phyloP scores from a whole-genome alignment of 352 stramenopile genomes.

The Phytophthora sojae region DNA sequence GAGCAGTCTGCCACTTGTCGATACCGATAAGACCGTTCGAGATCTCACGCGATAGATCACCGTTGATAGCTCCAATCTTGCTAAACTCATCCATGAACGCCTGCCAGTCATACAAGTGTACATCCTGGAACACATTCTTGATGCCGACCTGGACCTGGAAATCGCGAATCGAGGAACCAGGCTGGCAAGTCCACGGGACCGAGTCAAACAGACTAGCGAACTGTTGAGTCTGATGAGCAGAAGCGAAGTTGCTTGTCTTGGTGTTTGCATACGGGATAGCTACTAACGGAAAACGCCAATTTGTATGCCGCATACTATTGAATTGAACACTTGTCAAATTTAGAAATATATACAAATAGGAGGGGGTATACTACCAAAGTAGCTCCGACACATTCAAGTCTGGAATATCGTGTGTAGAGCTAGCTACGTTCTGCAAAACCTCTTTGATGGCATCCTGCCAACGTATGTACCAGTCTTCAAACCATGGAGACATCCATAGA shows the following conservation, averaged over 20 bases:
- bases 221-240: background rate
- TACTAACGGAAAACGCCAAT: too few species aligned
- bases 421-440: too few species aligned
- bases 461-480: too few species aligned
- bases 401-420: too few species aligned
- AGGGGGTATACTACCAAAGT: too few species aligned
- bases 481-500: too few species aligned
- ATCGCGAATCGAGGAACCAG: constrained; percentile 10
- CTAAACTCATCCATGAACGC: background rate
- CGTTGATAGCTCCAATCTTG: constrained; percentile 20
- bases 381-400: too few species aligned
- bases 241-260: background rate
- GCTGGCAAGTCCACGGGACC: constrained; percentile 32
- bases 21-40: constrained; percentile 35
- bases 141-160: constrained; percentile 33
- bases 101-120: constrained; percentile 32
- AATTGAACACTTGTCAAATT: too few species aligned
- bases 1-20: constrained; percentile 16
- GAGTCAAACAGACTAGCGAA: constrained; percentile 23
- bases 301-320: too few species aligned
- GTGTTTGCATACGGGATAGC: background rate
- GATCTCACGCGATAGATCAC: constrained; percentile 28
- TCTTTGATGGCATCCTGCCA: too few species aligned
- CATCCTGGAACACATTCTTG: constrained; percentile 36
- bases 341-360: too few species aligned